Conservation (phyloP, 805 yeast genomes). For the Spathaspora arborariae region DNA sequence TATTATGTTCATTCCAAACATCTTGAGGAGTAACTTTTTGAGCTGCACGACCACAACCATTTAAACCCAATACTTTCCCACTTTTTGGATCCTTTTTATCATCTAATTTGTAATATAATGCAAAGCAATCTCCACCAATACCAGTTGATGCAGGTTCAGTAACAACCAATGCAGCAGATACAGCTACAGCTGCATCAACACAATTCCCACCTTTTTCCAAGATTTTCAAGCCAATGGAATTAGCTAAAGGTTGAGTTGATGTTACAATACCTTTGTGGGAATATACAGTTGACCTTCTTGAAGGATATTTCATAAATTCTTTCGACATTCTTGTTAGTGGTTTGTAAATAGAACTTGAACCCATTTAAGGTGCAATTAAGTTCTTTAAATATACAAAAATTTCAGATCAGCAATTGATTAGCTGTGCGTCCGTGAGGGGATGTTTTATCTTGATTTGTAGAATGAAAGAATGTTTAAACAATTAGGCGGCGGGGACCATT, state of each 20-base stretch:
- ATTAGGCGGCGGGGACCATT: not conserved
- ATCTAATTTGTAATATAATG: constrained; percentile 50
- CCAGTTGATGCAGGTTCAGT: constrained; percentile 61
- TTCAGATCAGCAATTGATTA: not conserved
- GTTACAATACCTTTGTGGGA: constrained; percentile 71
- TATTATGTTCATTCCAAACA: constrained; percentile 35
- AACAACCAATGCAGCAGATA: constrained; percentile 52
- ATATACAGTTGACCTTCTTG: constrained; percentile 72
- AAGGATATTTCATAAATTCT: constrained; percentile 32
- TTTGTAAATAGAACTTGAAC: not conserved
- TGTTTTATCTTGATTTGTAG: too few relatives aligned
- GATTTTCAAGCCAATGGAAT: constrained; percentile 66
- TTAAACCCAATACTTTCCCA: constrained; percentile 55
- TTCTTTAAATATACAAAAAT: not conserved
- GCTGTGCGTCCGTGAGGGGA: not conserved
- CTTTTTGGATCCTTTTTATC: constrained; percentile 23
- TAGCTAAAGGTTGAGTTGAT: constrained; percentile 74
- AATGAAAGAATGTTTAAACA: too few relatives aligned
- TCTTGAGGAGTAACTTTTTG: constrained; percentile 44
- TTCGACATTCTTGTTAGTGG: constrained; percentile 11
- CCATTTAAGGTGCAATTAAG: not conserved
- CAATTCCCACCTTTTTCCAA: constrained; percentile 72
- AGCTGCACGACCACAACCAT: constrained; percentile 76
- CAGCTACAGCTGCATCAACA: constrained; percentile 62
- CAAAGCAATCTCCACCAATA: constrained; percentile 68